Conservation (phyloP, 225 moss, liverwort and hornwort species). For the Polytrichum formosum region DNA sequence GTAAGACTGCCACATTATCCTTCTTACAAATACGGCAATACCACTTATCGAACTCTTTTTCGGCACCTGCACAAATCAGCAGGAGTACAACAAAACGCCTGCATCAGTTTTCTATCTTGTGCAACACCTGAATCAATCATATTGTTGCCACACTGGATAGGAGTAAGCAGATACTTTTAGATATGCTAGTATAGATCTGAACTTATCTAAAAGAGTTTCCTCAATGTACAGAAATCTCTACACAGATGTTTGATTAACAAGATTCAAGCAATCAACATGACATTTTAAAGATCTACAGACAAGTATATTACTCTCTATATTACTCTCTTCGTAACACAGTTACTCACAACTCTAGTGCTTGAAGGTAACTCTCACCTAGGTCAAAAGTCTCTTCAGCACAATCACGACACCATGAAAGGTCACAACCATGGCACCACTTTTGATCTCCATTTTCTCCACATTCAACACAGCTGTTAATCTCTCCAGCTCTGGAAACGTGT, state of each 20-base stretch:
- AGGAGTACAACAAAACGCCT: background rate
- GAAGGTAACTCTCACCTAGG: slow-evolving; percentile 34
- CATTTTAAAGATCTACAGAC: background rate
- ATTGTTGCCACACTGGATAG: too few relatives aligned
- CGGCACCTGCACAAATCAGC: slow-evolving; percentile 45
- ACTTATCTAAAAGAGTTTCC: too few relatives aligned
- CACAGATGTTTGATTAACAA: background rate
- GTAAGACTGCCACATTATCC: slow-evolving; percentile 19
- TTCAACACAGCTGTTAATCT: slow-evolving; percentile 52
- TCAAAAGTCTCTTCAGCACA: slow-evolving; percentile 23
- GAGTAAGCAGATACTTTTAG: too few relatives aligned
- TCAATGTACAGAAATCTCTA: too few relatives aligned
- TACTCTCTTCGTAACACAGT: background rate
- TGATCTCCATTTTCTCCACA: slow-evolving; percentile 73
- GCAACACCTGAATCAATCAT: background rate
- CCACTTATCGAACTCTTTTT: slow-evolving; percentile 54
- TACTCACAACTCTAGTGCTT: background rate
- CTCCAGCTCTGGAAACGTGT: slow-evolving; percentile 45
- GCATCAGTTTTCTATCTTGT: background rate
- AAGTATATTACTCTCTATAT: background rate
- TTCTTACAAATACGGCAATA: slow-evolving; percentile 71
- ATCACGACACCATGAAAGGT: slow-evolving; percentile 29
- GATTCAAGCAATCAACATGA: background rate
- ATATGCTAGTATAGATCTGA: too few relatives aligned
- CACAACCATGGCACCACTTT: slow-evolving; percentile 60